Base-by-base conservation (phyloP, 257 asterid species). In the Salvia rosmarinus region DNA sequence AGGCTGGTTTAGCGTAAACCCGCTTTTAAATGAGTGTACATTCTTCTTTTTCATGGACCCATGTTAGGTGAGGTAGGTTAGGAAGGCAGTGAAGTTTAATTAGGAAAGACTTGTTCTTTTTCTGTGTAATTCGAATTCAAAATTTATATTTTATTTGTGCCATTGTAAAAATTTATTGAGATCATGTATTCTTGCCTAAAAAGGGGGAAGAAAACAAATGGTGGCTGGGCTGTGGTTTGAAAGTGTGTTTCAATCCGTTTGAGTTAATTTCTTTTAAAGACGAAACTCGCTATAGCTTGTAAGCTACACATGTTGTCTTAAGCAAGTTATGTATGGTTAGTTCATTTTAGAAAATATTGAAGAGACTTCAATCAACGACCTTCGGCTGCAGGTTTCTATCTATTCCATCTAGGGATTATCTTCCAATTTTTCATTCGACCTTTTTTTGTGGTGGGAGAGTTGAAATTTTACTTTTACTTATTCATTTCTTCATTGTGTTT, bases 11-110 rank as follows among this genome's bases (percentile, higher is more conserved):
- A n/a, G n/a, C n/a, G n/a, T n/a, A n/a, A n/a, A n/a, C n/a, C n/a
- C n/a, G n/a, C n/a, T n/a, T n/a, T n/a, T 82, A 76, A 69, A 70
- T 75, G 70, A 80, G 81, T 82, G 83, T 86, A 85, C 70, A 82
- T n/a, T n/a, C n/a, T 83, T 79, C 74, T 70, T 77, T 84, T 74
- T 79, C 77, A 51, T 70, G 90, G 87, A 49, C 86, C 83, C 77
- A 42, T 67, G 76, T 74, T 82, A 79, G 87, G 88, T 75, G 81
- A 61, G n/a, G n/a, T 85, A 82, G 88, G 88, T 85, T 75, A 73
- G 67, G 64, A n/a, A 56, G 74, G 68, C 60, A 76, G 77, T 75
- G 32, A 77, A 76, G 82, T 77, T 86, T 78, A 84, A 80, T 79
- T 80, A 80, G 78, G 75, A 57, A 66, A 84, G 82, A 69, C 81